phyloP scores from a whole-genome alignment of 257 asterid species.

The Petunia axillaris region DNA sequence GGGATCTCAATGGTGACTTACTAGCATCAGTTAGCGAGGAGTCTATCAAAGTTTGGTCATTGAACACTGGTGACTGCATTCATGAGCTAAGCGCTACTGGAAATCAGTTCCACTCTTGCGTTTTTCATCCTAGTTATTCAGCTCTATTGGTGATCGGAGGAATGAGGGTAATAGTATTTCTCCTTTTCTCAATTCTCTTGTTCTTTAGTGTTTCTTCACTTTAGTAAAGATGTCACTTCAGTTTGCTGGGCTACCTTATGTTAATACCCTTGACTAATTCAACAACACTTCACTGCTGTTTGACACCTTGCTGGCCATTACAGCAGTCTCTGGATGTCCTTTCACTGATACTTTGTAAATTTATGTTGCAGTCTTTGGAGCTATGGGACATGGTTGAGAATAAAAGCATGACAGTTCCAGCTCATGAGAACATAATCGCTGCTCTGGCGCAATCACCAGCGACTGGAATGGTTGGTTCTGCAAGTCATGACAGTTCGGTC shows the following conservation, averaged over 20 bases:
- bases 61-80: constrained; percentile 26
- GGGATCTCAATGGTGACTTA: constrained; percentile 37
- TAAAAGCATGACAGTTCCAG: constrained; percentile 82
- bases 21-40: constrained; percentile 39
- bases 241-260: background rate
- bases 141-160: constrained; percentile 35
- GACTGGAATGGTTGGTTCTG: constrained; percentile 93
- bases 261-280: background rate
- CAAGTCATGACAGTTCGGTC: constrained; percentile 90
- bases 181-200: background rate
- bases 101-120: constrained; percentile 38
- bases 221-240: background rate
- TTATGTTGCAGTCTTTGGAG: constrained; percentile 71
- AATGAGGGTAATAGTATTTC: constrained; percentile 28
- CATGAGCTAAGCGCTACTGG: constrained; percentile 34
- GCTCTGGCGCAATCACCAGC: constrained; percentile 84
- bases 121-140: constrained; percentile 39
- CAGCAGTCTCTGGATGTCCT: background rate
- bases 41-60: constrained; percentile 37
- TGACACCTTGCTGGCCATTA: background rate
- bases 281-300: constrained; percentile 1
- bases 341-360: background rate
- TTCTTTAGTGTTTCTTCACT: background rate
- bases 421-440: constrained; percentile 77
- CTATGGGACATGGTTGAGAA: constrained; percentile 92